Percentiles rank a stretch among this genome's conserved stretches.
phyloP scores from a whole-genome alignment of 805 yeast genomes.

The Cyberlindnera sargentensis region DNA sequence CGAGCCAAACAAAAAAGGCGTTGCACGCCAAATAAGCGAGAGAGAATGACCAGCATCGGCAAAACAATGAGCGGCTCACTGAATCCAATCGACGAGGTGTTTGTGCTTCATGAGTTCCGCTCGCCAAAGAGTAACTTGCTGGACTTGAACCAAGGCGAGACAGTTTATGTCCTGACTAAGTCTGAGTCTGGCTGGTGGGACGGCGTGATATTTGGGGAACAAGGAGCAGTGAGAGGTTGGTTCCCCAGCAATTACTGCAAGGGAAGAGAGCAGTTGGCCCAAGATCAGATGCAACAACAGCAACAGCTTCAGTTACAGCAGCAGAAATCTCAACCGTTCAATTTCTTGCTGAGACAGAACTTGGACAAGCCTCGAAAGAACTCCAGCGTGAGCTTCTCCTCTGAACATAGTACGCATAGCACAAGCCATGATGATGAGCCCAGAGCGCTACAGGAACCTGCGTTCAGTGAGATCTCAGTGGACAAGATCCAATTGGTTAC shows the following conservation, averaged over 20 bases:
- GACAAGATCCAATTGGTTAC: slow-evolving; percentile 25
- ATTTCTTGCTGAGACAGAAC: slow-evolving; percentile 18
- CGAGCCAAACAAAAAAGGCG: too few relatives aligned
- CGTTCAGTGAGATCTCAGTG: slow-evolving; percentile 1
- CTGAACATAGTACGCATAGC: slow-evolving; percentile 8
- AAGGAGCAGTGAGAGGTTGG: slow-evolving; percentile 62
- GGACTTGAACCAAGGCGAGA: slow-evolving; percentile 55
- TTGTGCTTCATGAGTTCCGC: slow-evolving; percentile 49
- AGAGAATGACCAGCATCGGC: too few relatives aligned
- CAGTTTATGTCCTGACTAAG: slow-evolving; percentile 61
- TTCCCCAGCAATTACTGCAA: slow-evolving; percentile 61
- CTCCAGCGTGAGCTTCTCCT: slow-evolving; percentile 43
- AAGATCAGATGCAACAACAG: slow-evolving; percentile 1
- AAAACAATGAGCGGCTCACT: not conserved
- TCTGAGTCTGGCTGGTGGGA: slow-evolving; percentile 83
- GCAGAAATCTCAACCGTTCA: not conserved
- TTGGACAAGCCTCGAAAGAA: slow-evolving; percentile 33
- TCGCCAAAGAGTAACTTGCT: slow-evolving; percentile 46
- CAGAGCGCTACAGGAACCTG: slow-evolving; percentile 5
- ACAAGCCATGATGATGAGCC: not conserved
- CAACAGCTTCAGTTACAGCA: not conserved
- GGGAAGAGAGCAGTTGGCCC: slow-evolving; percentile 5
- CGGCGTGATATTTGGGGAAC: slow-evolving; percentile 41
- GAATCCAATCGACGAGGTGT: slow-evolving; percentile 47
- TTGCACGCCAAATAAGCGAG: too few relatives aligned